A percentile compares a stretch with the other conserved stretches of the same genome.
Conservation (phyloP, 345 rosid species). For the Eucalyptus coolabah region DNA sequence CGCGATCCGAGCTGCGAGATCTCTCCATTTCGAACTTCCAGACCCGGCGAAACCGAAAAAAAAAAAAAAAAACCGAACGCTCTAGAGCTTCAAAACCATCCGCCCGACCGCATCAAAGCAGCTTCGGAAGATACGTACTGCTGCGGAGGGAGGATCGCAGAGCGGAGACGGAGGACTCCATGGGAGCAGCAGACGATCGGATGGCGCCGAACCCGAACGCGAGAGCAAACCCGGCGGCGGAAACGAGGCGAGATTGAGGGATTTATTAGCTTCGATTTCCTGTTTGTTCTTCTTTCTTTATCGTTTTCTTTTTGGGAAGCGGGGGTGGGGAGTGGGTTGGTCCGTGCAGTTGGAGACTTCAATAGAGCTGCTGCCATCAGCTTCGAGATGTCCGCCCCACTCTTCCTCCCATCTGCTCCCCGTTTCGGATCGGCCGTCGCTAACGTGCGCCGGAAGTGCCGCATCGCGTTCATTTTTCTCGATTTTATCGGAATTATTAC, state of each 20-base stretch:
- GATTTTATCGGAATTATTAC: background rate
- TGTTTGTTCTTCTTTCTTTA: background rate
- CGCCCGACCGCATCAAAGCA: background rate
- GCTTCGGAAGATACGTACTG: conserved; percentile 16
- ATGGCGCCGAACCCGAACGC: background rate
- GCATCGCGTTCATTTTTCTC: background rate
- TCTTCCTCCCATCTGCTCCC: background rate
- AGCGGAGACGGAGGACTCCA: conserved; percentile 54
- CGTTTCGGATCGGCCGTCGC: background rate
- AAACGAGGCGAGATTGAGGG: background rate
- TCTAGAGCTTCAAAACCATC: background rate
- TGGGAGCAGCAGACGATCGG: conserved; percentile 4
- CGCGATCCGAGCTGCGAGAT: background rate
- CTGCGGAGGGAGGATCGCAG: conserved; percentile 51
- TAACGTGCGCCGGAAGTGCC: background rate
- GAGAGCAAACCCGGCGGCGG: background rate
- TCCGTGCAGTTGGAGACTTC: background rate
- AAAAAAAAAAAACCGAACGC: background rate
- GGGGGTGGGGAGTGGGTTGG: background rate
- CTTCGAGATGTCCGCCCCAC: conserved; percentile 30
- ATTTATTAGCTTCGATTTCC: background rate
- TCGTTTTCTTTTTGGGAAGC: background rate
- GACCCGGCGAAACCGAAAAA: background rate
- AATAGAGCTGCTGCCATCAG: background rate
- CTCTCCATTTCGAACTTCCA: background rate